These are phyloP conservation scores for Tolypocladium tundrense DNA, from an alignment of 2,329 filamentous ascomycete genomes.

Conservation along the genomic window DNA sequence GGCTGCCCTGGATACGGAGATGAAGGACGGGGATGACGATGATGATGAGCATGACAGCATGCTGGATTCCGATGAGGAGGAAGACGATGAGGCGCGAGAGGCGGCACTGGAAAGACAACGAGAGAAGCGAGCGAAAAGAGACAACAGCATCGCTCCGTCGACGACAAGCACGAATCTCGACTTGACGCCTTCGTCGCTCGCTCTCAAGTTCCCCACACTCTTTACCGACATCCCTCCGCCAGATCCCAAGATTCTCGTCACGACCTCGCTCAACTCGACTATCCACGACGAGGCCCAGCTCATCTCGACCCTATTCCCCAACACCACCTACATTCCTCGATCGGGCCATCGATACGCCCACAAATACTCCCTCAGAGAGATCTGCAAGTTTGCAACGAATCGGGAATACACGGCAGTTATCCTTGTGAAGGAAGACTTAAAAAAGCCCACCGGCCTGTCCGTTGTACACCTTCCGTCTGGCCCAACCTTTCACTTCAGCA, in stretches of 20 bases:
- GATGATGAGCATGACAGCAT: constrained; percentile 67
- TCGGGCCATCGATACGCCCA: constrained; percentile 74
- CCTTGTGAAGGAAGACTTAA: constrained; percentile 81
- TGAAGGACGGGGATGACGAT: constrained; percentile 34
- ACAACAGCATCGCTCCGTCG: constrained; percentile 45
- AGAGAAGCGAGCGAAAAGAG: constrained; percentile 32
- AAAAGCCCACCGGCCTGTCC: constrained; percentile 71
- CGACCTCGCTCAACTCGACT: constrained; percentile 79
- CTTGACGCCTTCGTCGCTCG: constrained; percentile 48
- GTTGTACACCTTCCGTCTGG: constrained; percentile 76
- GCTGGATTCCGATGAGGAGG: constrained; percentile 55
- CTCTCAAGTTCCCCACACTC: constrained; percentile 51
- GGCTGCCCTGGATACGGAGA: constrained; percentile 32
- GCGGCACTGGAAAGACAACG: constrained; percentile 31
- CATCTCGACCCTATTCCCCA: constrained; percentile 75
- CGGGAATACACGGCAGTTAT: constrained; percentile 76
- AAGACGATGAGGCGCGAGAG: constrained; percentile 37
- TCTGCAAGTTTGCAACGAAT: constrained; percentile 73
- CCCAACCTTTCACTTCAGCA: constrained; percentile 86
- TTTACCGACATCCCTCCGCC: constrained; percentile 49
- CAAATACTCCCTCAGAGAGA: constrained; percentile 89
- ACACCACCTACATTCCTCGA: constrained; percentile 76
- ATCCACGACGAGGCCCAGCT: constrained; percentile 75
- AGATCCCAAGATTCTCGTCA: constrained; percentile 79
- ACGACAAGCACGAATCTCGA: constrained; percentile 55